A percentile compares a stretch with the other conserved stretches of the same genome.
phyloP scores from a whole-genome alignment of 345 rosid species.

The Cardamine occulta region DNA sequence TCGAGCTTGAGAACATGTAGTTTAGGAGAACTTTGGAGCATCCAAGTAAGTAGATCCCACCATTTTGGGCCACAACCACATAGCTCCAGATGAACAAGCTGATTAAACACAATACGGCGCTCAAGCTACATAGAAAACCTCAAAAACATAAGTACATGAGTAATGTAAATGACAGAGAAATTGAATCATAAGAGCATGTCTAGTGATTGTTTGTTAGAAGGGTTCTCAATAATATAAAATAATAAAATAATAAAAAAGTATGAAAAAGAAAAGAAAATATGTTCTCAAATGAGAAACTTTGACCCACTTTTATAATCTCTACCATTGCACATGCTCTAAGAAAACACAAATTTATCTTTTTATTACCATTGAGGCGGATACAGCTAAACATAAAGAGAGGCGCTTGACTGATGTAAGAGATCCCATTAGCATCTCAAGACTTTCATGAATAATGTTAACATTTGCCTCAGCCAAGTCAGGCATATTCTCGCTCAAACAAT shows the following conservation, averaged over 20 bases:
- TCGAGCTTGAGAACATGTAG: slow-evolving; percentile 24
- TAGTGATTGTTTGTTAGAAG: too few relatives aligned
- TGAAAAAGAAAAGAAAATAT: too few relatives aligned
- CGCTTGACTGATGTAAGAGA: slow-evolving; percentile 25
- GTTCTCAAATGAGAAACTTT: too few relatives aligned
- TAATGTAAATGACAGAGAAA: too few relatives aligned
- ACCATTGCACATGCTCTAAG: too few relatives aligned
- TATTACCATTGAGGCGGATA: neutral
- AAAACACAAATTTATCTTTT: neutral
- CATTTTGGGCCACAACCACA: neutral
- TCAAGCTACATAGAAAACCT: neutral
- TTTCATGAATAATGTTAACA: neutral
- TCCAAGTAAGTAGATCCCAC: slow-evolving; percentile 21
- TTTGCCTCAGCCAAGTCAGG: slow-evolving; percentile 16
- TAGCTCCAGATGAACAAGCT: slow-evolving; percentile 15
- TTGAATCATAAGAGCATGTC: too few relatives aligned
- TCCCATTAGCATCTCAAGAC: neutral
- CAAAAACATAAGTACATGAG: neutral
- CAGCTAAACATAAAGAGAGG: slow-evolving; percentile 4
- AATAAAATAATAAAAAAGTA: too few relatives aligned
- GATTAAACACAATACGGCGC: neutral
- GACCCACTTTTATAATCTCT: too few relatives aligned
- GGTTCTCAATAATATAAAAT: too few relatives aligned
- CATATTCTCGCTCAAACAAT: slow-evolving; percentile 9
- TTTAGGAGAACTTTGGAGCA: slow-evolving; percentile 24